Percentiles rank a stretch among this genome's conserved stretches.
Conservation (phyloP, 2,329 filamentous ascomycete species). For the Pestalotiopsis sp. region DNA sequence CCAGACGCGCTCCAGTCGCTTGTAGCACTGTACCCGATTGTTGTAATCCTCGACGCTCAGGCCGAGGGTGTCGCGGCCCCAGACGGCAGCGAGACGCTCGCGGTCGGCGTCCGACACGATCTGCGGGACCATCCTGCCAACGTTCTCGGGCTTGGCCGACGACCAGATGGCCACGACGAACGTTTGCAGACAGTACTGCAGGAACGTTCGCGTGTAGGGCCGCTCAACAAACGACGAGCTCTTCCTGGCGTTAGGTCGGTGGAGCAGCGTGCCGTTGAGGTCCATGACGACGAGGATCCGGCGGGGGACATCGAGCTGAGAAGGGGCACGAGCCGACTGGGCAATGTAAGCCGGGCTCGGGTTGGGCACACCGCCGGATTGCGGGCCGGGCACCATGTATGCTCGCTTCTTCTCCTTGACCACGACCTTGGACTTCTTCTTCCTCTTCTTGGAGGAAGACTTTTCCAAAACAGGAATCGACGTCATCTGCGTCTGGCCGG, state of each 20-base stretch:
- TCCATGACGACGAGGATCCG: constrained; percentile 83
- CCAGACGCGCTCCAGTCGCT: constrained; percentile 78
- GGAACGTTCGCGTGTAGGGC: constrained; percentile 67
- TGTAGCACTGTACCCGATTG: constrained; percentile 82
- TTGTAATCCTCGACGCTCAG: constrained; percentile 66
- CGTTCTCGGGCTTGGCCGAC: constrained; percentile 74
- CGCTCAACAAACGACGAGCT: constrained; percentile 62
- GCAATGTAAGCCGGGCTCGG: constrained; percentile 62
- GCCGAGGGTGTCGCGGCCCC: constrained; percentile 76
- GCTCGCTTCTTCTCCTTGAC: constrained; percentile 13
- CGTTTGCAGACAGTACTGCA: constrained; percentile 70
- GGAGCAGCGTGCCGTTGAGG: constrained; percentile 87
- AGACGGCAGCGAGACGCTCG: constrained; percentile 63
- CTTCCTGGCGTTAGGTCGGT: constrained; percentile 57
- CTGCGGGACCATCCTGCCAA: constrained; percentile 63
- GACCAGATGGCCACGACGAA: constrained; percentile 91
- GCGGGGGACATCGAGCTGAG: constrained; percentile 45
- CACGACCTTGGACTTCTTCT: background rate
- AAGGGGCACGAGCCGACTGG: constrained; percentile 47
- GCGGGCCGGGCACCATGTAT: constrained; percentile 22
- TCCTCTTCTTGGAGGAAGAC: background rate
- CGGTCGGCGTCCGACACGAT: constrained; percentile 60
- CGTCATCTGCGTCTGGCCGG: background rate
- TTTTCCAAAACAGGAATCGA: background rate
- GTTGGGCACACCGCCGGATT: constrained; percentile 59